Base-by-base conservation (phyloP, 1,284 basidiomycete species). In the Meira nashicola region DNA sequence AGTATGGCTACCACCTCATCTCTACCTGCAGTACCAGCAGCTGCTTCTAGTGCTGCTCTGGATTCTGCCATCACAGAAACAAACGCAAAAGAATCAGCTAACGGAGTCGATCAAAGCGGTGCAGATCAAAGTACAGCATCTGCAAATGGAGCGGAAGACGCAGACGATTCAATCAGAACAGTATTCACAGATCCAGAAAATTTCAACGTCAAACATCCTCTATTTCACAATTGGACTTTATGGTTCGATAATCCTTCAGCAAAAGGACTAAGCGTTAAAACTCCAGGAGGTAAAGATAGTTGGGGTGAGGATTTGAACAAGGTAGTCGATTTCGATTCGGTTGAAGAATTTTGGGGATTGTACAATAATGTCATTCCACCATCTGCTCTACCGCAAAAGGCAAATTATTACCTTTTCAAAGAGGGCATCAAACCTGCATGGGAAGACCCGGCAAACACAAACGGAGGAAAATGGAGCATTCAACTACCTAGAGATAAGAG, bases 331-430 rank as follows among this genome's bases (percentile, higher is more conserved):
- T 65, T 78, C 38, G 66, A 74, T 60, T 66, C 64, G 44, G 76
- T 78, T 17, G 76, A 78, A 53, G 76, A 75, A 60, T 78, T 78
- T 59, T 76, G 74, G 74, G 76, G 76, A 51, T 53, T 97, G 64
- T 95, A 97, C 82, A 95, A 97, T 82, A 96, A 97, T 81, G 93
- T 98, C 73, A 87, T 98, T 37, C 89, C 92, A 17, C 95, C 94
- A n/a, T 93, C 91, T 21, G 86, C 87, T 74, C 83, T 98, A 70
- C 92, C 92, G 39, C 87, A 87, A 80, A 96, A 93, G 82, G 92
- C 93, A 39, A 98, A 98, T 80, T 98, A 98, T 81, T 98, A 98
- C 82, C 84, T 98, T 62, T 98, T 98, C 87, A 97, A 96, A 84
- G 82, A 85, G 2, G 87, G 86, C 50, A 82, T 92, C 55, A 83